phyloP scores from a whole-genome alignment of 2,329 filamentous ascomycete genomes.

The Hypoxylon sp. region DNA sequence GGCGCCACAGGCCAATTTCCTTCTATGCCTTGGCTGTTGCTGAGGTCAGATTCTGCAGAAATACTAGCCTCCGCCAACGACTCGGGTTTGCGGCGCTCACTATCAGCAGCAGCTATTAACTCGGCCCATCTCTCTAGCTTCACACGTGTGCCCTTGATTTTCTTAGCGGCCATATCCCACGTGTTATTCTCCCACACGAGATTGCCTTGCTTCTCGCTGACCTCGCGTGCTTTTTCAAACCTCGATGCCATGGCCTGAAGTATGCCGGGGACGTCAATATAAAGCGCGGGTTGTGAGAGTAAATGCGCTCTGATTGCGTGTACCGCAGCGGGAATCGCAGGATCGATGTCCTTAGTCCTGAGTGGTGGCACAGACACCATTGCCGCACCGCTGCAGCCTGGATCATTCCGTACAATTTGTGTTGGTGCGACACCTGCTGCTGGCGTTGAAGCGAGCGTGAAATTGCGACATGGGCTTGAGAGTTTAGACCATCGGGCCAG shows the following conservation, averaged over 20 bases:
- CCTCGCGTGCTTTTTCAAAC: slow-evolving; percentile 59
- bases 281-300: slow-evolving; percentile 61
- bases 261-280: slow-evolving; percentile 62
- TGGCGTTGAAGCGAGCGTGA: slow-evolving; percentile 6
- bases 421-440: background rate
- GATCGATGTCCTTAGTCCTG: slow-evolving; percentile 54
- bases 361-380: slow-evolving; percentile 36
- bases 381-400: slow-evolving; percentile 23
- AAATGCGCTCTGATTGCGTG: slow-evolving; percentile 60
- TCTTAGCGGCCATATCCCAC: slow-evolving; percentile 65
- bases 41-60: slow-evolving; percentile 12
- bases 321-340: slow-evolving; percentile 59
- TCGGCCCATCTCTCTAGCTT: slow-evolving; percentile 66
- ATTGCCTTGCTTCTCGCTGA: slow-evolving; percentile 50
- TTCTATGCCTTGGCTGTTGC: slow-evolving; percentile 15
- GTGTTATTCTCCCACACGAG: slow-evolving; percentile 59
- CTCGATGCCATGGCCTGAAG: slow-evolving; percentile 59
- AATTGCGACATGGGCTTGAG: slow-evolving; percentile 54
- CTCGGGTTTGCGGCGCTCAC: slow-evolving; percentile 49
- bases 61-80: slow-evolving; percentile 8
- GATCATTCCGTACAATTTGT: slow-evolving; percentile 25
- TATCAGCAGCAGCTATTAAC: slow-evolving; percentile 56
- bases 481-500: slow-evolving; percentile 67
- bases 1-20: slow-evolving; percentile 32
- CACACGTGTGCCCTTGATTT: slow-evolving; percentile 62